phyloP scores from a whole-genome alignment of 192 early-diverging fungal genomes.

The Diversispora eburnea region DNA sequence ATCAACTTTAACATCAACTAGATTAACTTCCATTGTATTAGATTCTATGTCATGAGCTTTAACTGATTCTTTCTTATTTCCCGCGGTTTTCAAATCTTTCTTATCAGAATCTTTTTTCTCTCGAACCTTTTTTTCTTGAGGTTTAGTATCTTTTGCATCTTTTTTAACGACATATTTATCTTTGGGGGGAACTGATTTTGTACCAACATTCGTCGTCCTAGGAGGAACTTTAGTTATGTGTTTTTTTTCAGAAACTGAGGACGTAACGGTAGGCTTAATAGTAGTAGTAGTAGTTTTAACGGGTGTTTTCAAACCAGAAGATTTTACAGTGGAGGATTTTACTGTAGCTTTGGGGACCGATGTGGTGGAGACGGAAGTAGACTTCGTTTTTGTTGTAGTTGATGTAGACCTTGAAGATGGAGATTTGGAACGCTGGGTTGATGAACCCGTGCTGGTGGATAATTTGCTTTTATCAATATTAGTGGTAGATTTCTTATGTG shows the following conservation, averaged over 20 bases:
- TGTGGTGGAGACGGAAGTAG: not conserved
- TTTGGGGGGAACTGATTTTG: not conserved
- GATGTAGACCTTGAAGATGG: not conserved
- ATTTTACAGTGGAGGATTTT: no score
- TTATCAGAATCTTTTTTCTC: not conserved
- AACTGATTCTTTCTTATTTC: not conserved
- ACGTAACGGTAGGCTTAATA: not conserved
- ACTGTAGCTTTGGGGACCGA: not conserved
- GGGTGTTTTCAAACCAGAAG: not conserved
- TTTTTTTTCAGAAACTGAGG: not conserved
- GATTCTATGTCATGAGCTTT: not conserved
- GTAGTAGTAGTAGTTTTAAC: not conserved
- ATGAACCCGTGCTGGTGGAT: not conserved
- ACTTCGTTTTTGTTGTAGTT: not conserved
- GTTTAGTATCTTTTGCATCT: not conserved
- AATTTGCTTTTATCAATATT: not conserved
- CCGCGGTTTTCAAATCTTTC: not conserved
- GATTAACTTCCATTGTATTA: not conserved
- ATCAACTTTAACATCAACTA: not conserved
- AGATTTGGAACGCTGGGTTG: not conserved
- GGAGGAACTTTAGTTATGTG: not conserved
- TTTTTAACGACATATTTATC: no score
- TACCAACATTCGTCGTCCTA: not conserved
- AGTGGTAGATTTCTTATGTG: not conserved
- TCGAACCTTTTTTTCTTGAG: not conserved